Evolutionary conservation across 2,329 filamentous ascomycete species (phyloP), one percentile per base, ranked within the genome.

Genomic region (Podosphaera aphanis): DNA sequence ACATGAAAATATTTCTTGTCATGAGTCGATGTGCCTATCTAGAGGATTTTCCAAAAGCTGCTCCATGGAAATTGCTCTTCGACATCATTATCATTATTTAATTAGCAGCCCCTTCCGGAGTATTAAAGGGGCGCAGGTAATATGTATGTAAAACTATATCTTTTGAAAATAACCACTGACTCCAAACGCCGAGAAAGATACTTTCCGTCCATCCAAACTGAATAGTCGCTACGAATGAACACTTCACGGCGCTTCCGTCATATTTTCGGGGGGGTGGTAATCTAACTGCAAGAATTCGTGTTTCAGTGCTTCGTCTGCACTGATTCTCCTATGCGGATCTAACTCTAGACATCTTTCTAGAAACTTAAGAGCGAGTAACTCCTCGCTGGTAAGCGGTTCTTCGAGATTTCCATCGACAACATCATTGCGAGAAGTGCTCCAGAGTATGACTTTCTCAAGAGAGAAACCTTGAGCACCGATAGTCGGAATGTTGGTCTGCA

Each of bases 381-480:
- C 83, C 20, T 84, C 79, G 0, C 66, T 62, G 0, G 67, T 70
- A 35, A 90, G 60, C 1, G 66, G 67, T 4, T 66, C 63, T 45
- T 64, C 62, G 18, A 20, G 23, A 7, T 63, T 70, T 43, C 64
- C 67, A 44, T 64, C 68, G 46, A 70, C 69, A 15, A 71, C 70
- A 19, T 75, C 71, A 47, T 74, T 77, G 19, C 84, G 74, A 49
- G 81, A 83, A 21, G 84, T 93, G 57, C 84, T 90, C 90, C 90
- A 98, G 43, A 93, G 68, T 51, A 98, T 79, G 53, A 98, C 90
- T 64, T 93, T 90, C 62, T 93, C 84, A 55, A 93, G 76, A 4
- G 74, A 77, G 60, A 93, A 93, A 0, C 90, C 90, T 38, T 76
- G 73, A 52, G 81, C 76, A 38, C 83, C 83, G 53, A 98, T 80